A percentile compares a stretch with the other conserved stretches of the same genome.
These are phyloP conservation scores for Diutina neorugosa DNA, from an alignment of 1,139 yeast species.

Conservation along the genomic window DNA sequence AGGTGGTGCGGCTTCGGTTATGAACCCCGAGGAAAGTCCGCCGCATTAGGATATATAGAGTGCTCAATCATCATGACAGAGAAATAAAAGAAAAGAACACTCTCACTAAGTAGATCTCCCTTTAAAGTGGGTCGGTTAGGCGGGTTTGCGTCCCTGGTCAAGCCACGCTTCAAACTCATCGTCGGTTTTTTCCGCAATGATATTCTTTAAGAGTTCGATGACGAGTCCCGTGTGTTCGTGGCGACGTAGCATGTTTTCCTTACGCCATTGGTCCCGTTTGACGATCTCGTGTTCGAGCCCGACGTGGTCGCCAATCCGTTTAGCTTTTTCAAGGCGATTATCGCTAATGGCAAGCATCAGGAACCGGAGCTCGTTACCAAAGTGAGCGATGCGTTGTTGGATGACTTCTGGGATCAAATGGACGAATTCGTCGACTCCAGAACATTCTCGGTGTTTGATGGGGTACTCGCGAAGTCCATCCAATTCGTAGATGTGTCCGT, in stretches of 20 bases:
- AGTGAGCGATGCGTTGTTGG: slow-evolving; percentile 32
- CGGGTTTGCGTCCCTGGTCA: slow-evolving; percentile 11
- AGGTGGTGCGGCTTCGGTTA: no score
- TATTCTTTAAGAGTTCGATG: slow-evolving; percentile 31
- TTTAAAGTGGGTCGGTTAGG: not conserved
- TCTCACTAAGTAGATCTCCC: no score
- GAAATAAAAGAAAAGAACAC: no score
- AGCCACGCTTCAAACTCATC: slow-evolving; percentile 34
- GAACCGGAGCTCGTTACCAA: slow-evolving; percentile 39
- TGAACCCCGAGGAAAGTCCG: no score
- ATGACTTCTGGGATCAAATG: slow-evolving; percentile 32
- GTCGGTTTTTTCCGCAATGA: slow-evolving; percentile 23
- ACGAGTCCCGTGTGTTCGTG: slow-evolving; percentile 46
- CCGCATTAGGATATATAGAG: no score
- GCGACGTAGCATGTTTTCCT: slow-evolving; percentile 35
- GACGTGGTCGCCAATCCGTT: slow-evolving; percentile 24
- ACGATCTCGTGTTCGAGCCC: slow-evolving; percentile 17
- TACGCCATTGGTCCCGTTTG: slow-evolving; percentile 27
- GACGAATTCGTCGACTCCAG: slow-evolving; percentile 28
- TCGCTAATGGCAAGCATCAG: slow-evolving; percentile 46
- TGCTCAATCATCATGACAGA: no score
- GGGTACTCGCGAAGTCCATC: slow-evolving; percentile 58
- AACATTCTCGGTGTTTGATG: slow-evolving; percentile 37
- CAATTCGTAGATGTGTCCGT: slow-evolving; percentile 46
- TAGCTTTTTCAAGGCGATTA: slow-evolving; percentile 31